Percentiles rank a stretch among this genome's conserved stretches.
These are phyloP conservation scores for Debaryomyces subglobosus DNA, from an alignment of 1,139 yeast genomes.

Conservation along the genomic window DNA sequence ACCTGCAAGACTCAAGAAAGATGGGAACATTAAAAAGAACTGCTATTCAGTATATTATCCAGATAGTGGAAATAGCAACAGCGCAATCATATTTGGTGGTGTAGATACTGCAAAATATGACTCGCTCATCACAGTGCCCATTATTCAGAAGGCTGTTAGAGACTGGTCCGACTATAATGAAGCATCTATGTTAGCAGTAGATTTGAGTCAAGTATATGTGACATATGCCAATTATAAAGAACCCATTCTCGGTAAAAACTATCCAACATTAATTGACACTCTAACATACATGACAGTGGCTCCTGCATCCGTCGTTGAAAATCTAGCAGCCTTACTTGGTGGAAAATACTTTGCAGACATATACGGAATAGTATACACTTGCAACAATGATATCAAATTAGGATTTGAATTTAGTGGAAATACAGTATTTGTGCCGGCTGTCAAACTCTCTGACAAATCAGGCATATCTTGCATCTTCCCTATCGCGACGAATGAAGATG, in stretches of 20 bases:
- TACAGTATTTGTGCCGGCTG: neutral
- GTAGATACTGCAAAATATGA: conserved; percentile 10
- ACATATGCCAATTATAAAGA: neutral
- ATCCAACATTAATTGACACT: conserved; percentile 11
- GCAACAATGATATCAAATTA: conserved; percentile 4
- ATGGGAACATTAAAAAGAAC: conserved; percentile 6
- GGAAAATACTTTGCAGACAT: conserved; percentile 4
- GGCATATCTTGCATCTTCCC: conserved; percentile 9
- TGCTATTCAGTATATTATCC: conserved; percentile 12
- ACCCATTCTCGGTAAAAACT: conserved; percentile 8
- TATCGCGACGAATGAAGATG: conserved; percentile 6
- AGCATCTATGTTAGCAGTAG: conserved; percentile 9
- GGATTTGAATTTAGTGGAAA: conserved; percentile 7
- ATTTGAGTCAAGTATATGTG: conserved; percentile 8
- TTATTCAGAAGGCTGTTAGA: conserved; percentile 9
- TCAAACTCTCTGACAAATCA: conserved; percentile 3
- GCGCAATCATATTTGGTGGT: conserved; percentile 11
- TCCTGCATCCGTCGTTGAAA: conserved; percentile 8
- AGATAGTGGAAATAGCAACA: neutral
- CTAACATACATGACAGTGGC: conserved; percentile 9
- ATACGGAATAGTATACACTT: conserved; percentile 8
- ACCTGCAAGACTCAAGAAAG: conserved; percentile 9
- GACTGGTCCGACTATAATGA: conserved; percentile 8
- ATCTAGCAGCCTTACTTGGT: conserved; percentile 7
- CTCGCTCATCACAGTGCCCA: conserved; percentile 10